Percentiles rank a stretch among this genome's conserved stretches.
phyloP scores from a whole-genome alignment of 2,329 filamentous ascomycete species.

The Cercospora sp. region DNA sequence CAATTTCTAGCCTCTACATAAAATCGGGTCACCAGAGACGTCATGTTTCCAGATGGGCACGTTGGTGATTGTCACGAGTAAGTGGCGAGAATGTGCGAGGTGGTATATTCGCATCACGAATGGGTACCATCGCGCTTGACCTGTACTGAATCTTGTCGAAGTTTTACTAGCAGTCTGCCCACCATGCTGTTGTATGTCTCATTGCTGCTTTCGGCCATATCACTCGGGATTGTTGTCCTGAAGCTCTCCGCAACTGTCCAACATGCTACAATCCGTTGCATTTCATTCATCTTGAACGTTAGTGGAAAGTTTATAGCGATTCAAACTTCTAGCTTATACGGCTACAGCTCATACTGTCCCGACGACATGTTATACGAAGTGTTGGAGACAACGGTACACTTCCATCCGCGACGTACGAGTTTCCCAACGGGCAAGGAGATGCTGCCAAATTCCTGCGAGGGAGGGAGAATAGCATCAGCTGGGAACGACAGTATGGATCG shows the following conservation, averaged over 20 bases:
- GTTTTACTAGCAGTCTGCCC: background rate
- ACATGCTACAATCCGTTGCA: background rate
- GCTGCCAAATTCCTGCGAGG: conserved; percentile 47
- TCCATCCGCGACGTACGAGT: conserved; percentile 30
- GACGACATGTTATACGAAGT: background rate
- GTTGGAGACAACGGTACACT: background rate
- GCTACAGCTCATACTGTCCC: background rate
- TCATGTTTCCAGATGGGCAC: background rate
- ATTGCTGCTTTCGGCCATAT: background rate
- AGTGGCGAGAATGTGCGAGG: background rate
- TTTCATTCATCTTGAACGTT: background rate
- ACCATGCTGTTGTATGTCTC: background rate
- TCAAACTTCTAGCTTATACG: background rate
- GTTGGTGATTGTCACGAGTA: background rate
- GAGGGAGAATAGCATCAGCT: conserved; percentile 14
- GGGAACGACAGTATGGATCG: conserved; percentile 1
- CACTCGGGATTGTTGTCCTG: background rate
- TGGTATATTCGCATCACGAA: background rate
- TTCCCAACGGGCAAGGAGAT: conserved; percentile 46
- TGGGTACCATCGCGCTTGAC: background rate
- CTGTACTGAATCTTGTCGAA: background rate
- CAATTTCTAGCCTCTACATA: background rate
- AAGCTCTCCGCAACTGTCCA: background rate
- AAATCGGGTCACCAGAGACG: background rate
- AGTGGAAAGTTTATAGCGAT: background rate